Percentiles rank a stretch among this genome's conserved stretches.
phyloP scores from a whole-genome alignment of 306 rosid genomes.

The Ammopiptanthus mongolicus region DNA sequence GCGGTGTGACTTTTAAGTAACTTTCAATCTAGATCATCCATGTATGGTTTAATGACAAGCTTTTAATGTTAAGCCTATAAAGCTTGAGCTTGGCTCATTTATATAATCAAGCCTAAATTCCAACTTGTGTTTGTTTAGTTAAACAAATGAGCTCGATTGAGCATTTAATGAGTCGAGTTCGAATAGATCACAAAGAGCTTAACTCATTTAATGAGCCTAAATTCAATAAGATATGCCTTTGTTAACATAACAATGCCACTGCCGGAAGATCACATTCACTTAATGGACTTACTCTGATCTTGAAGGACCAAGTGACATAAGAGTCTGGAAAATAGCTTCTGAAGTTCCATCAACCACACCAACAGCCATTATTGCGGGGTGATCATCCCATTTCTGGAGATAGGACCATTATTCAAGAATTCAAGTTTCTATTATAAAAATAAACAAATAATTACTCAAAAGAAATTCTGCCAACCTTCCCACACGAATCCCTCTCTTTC shows the following conservation, averaged over 20 bases:
- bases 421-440: slow-evolving; percentile 14
- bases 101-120: not conserved
- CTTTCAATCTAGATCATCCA: not conserved
- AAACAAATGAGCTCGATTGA: not conserved
- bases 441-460: slow-evolving; percentile 17
- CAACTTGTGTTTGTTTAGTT: not conserved
- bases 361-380: slow-evolving; percentile 98
- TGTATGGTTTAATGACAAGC: not conserved
- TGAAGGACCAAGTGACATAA: slow-evolving; percentile 86
- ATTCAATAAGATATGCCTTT: not conserved
- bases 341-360: slow-evolving; percentile 90
- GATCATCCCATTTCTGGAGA: slow-evolving; percentile 90
- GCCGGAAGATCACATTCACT: slow-evolving; percentile 1
- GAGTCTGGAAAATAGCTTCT: slow-evolving; percentile 86
- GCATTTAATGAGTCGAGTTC: not conserved
- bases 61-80: not conserved
- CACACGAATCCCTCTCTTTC: slow-evolving; percentile 65
- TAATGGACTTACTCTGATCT: slow-evolving; percentile 83
- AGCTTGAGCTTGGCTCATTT: not conserved
- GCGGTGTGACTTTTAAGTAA: not conserved
- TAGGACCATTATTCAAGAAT: slow-evolving; percentile 1
- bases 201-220: not conserved
- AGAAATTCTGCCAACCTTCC: slow-evolving; percentile 45
- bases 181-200: not conserved
- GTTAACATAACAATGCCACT: slow-evolving; percentile 15